Evolutionary conservation across 208 protist genomes (phyloP).

Genomic region (Leishmania arabica): DNA sequence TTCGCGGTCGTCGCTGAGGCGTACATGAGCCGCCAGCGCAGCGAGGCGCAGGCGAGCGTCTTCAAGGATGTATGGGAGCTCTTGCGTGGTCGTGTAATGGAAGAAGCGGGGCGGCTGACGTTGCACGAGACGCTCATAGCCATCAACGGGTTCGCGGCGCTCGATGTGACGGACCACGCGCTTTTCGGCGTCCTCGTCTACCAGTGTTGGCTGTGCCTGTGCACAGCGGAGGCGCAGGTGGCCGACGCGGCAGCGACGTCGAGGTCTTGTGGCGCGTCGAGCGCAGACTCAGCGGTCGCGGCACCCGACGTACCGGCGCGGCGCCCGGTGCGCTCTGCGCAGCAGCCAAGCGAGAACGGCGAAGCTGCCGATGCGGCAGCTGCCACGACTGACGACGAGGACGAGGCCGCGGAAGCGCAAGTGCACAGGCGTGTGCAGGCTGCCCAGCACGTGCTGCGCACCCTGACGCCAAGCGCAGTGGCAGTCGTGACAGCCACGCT

Average conservation of each 20-base stretch:
- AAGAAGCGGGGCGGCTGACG: conserved; percentile 22
- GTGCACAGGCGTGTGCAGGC: conserved; percentile 9
- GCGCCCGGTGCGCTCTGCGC: background rate
- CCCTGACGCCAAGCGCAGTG: conserved; percentile 65
- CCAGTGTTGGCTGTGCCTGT: conserved; percentile 47
- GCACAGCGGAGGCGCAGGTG: background rate
- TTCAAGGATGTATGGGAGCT: conserved; percentile 86
- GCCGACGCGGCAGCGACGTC: background rate
- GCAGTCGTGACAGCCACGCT: conserved; percentile 47
- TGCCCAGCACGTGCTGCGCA: conserved; percentile 33
- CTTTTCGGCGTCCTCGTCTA: conserved; percentile 66
- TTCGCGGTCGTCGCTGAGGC: conserved; percentile 71
- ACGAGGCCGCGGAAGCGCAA: conserved; percentile 2
- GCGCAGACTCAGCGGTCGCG: background rate
- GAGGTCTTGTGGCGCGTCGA: background rate
- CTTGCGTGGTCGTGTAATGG: conserved; percentile 62
- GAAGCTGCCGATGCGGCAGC: background rate
- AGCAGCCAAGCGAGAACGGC: background rate
- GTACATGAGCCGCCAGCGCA: conserved; percentile 51
- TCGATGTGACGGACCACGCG: conserved; percentile 64
- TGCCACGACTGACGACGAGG: background rate
- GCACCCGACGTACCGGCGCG: background rate
- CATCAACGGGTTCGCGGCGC: conserved; percentile 68
- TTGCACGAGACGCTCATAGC: conserved; percentile 48
- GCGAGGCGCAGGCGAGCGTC: conserved; percentile 46